Percentiles rank a stretch among this genome's conserved stretches.
Conservation (phyloP, 2,329 filamentous ascomycete genomes). For the Fusarium luffae region DNA sequence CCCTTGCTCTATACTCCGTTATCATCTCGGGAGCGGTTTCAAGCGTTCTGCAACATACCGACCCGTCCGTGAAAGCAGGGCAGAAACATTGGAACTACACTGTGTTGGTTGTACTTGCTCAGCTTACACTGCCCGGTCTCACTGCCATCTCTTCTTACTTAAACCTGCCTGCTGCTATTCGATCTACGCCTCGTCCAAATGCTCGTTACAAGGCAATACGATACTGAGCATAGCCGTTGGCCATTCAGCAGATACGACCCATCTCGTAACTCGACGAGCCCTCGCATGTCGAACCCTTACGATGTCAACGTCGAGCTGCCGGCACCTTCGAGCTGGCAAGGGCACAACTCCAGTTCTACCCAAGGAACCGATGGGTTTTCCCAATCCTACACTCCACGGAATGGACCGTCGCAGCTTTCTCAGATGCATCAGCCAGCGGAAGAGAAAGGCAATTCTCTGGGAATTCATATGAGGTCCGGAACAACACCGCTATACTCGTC, state of each 20-base stretch:
- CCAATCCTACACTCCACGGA: constrained; percentile 57
- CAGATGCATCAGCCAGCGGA: constrained; percentile 49
- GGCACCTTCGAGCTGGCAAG: constrained; percentile 68
- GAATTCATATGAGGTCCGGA: constrained; percentile 73
- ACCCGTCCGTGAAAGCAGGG: constrained; percentile 27
- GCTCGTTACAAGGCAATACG: constrained; percentile 66
- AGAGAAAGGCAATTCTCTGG: constrained; percentile 60
- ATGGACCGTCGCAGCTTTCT: constrained; percentile 40
- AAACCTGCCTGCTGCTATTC: constrained; percentile 16
- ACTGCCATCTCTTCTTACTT: constrained; percentile 21
- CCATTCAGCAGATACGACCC: constrained; percentile 64
- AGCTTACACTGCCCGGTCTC: constrained; percentile 21
- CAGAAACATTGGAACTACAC: constrained; percentile 31
- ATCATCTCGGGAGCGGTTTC: constrained; percentile 37
- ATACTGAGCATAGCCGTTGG: constrained; percentile 67
- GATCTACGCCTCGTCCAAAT: constrained; percentile 45
- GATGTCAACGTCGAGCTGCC: constrained; percentile 58
- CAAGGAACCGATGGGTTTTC: constrained; percentile 59
- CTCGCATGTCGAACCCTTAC: constrained; percentile 69
- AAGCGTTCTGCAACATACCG: constrained; percentile 33
- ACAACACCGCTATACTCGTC: constrained; percentile 14
- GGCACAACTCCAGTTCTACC: constrained; percentile 63
- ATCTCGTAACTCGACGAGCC: constrained; percentile 57
- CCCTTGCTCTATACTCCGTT: constrained; percentile 24
- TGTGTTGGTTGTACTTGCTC: constrained; percentile 37